phyloP scores from a whole-genome alignment of 495 filamentous ascomycete species.

The Chaetomium tenue region DNA sequence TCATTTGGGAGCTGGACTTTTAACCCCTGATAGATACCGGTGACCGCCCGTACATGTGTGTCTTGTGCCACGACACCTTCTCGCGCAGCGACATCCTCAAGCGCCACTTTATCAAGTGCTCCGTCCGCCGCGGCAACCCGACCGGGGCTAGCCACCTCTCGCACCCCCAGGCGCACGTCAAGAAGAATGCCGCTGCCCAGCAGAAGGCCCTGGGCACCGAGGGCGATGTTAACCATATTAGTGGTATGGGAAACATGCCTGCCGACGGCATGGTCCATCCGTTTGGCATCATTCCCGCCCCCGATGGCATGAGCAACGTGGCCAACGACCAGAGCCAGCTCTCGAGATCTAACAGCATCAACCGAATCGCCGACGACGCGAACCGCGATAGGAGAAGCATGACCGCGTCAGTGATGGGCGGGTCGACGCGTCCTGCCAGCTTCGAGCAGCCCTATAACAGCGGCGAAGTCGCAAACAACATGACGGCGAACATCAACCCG shows the following conservation, averaged over 20 bases:
- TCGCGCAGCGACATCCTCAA: conserved; percentile 97
- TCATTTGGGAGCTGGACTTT: conserved; percentile 26
- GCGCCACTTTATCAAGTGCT: conserved; percentile 98
- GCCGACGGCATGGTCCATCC: conserved; percentile 52
- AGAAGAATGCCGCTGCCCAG: conserved; percentile 63
- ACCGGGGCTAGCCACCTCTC: conserved; percentile 89
- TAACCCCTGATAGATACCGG: conserved; percentile 69
- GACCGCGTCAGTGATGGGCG: conserved; percentile 45
- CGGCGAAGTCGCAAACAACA: conserved; percentile 51
- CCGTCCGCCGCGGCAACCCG: conserved; percentile 88
- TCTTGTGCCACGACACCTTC: conserved; percentile 96
- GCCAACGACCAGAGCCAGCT: conserved; percentile 55
- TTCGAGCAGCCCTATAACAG: conserved; percentile 52
- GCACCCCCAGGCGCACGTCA: conserved; percentile 82
- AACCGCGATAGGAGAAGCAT: conserved; percentile 55
- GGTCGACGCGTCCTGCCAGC: conserved; percentile 38
- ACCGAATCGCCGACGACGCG: conserved; percentile 48
- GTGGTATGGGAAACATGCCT: conserved; percentile 52
- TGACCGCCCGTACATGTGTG: conserved; percentile 94
- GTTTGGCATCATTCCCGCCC: conserved; percentile 47
- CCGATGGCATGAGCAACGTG: conserved; percentile 51
- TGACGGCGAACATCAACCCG: conserved; percentile 56
- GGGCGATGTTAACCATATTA: conserved; percentile 53
- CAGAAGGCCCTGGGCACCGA: conserved; percentile 51
- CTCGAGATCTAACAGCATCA: conserved; percentile 59